Evolutionary conservation across 31 red algal species (phyloP).

Genomic region (Asparagopsis taxiformis): DNA sequence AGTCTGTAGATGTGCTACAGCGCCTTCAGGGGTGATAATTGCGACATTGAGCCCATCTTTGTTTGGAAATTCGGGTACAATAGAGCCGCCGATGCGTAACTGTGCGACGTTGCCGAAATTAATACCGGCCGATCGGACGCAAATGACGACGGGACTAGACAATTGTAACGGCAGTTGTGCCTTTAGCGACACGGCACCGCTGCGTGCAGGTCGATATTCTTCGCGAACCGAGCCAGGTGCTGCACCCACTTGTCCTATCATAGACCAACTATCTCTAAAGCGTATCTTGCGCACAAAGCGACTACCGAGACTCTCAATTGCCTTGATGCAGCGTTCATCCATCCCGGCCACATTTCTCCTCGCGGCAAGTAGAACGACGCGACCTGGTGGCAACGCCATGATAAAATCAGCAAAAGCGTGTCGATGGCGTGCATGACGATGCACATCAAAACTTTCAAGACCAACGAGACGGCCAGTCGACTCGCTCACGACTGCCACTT

Average conservation of each 20-base stretch:
- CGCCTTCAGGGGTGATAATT: background rate
- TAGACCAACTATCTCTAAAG: background rate
- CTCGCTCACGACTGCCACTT: background rate
- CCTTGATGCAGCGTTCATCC: background rate
- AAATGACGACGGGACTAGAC: background rate
- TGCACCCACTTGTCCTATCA: background rate
- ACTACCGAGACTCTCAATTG: background rate
- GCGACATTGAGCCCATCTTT: background rate
- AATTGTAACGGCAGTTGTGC: background rate
- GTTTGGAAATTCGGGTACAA: background rate
- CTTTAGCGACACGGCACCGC: background rate
- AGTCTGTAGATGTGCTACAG: background rate
- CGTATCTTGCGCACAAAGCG: background rate
- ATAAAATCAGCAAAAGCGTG: background rate
- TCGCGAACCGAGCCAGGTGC: background rate
- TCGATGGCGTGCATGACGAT: background rate
- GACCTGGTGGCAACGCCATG: background rate
- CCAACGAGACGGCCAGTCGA: background rate
- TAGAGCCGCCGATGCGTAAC: background rate
- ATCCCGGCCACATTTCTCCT: background rate
- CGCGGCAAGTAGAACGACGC: background rate
- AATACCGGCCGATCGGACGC: background rate
- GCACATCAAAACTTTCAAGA: background rate
- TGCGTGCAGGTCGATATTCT: background rate
- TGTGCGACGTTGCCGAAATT: background rate